Percentiles rank a stretch among this genome's conserved stretches.
These are phyloP conservation scores for Leishmania major DNA, from an alignment of 208 protist genomes.

Conservation along the genomic window DNA sequence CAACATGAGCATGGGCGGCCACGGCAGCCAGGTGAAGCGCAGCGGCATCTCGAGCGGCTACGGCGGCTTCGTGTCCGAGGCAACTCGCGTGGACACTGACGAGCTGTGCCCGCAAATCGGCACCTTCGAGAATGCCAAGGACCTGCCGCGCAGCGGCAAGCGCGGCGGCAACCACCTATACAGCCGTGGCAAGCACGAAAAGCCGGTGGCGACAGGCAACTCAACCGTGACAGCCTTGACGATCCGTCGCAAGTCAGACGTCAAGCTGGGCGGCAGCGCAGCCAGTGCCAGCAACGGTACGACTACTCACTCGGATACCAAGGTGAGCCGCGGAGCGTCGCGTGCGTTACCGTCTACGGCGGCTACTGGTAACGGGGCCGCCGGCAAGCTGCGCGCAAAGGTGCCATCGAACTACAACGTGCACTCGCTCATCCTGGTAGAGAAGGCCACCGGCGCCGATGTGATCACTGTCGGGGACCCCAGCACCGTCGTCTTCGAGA, in stretches of 20 bases:
- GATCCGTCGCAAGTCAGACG: slow-evolving; percentile 45
- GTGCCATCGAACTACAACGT: slow-evolving; percentile 76
- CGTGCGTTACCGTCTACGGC: slow-evolving; percentile 12
- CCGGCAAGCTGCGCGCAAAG: slow-evolving; percentile 46
- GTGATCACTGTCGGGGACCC: slow-evolving; percentile 52
- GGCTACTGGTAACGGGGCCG: slow-evolving; percentile 11
- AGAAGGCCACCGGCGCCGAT: slow-evolving; percentile 22
- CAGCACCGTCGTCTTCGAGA: slow-evolving; percentile 53
- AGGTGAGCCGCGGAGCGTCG: not conserved
- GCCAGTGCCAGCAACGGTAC: not conserved
- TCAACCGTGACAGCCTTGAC: slow-evolving; percentile 41
- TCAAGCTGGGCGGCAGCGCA: slow-evolving; percentile 3
- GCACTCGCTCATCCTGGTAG: slow-evolving; percentile 71
- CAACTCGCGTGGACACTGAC: slow-evolving; percentile 27
- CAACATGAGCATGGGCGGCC: slow-evolving; percentile 40
- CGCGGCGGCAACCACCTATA: slow-evolving; percentile 74
- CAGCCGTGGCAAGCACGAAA: slow-evolving; percentile 55
- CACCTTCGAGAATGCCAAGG: slow-evolving; percentile 47
- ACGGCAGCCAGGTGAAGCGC: slow-evolving; percentile 19
- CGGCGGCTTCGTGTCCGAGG: slow-evolving; percentile 46
- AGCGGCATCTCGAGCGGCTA: slow-evolving; percentile 43
- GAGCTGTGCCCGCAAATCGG: slow-evolving; percentile 63
- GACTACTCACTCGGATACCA: not conserved
- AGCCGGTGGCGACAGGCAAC: slow-evolving; percentile 42
- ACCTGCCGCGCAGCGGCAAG: slow-evolving; percentile 63